phyloP scores from a whole-genome alignment of 192 early-diverging fungal species.

The Blastocladiella britannica region DNA sequence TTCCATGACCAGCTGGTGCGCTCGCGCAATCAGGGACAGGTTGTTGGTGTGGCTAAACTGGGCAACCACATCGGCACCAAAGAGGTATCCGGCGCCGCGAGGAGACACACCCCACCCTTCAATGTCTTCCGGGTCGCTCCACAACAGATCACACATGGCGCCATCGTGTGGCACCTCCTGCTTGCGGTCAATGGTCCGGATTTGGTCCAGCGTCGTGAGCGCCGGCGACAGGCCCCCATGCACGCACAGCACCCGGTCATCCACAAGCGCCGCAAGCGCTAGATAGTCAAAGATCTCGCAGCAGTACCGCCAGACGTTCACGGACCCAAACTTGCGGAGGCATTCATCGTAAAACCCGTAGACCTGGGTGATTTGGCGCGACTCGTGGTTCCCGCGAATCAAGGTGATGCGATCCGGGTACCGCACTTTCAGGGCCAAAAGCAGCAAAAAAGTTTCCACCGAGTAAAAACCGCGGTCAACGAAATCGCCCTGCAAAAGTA shows the following conservation, averaged over 20 bases:
- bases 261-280: slow-evolving; percentile 80
- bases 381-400: slow-evolving; percentile 85
- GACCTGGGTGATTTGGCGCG: slow-evolving; percentile 88
- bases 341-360: slow-evolving; percentile 98
- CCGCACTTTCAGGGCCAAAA: slow-evolving; percentile 79
- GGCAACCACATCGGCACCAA: slow-evolving; percentile 78
- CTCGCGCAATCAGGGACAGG: slow-evolving; percentile 75
- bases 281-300: slow-evolving; percentile 96
- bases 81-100: slow-evolving; percentile 92
- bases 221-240: slow-evolving; percentile 87
- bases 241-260: slow-evolving; percentile 83
- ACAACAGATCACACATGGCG: slow-evolving; percentile 90
- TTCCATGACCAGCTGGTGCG: slow-evolving; percentile 95
- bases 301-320: slow-evolving; percentile 92
- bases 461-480: slow-evolving; percentile 91
- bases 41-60: slow-evolving; percentile 64
- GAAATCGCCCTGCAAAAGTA: slow-evolving; percentile 49
- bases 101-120: slow-evolving; percentile 86
- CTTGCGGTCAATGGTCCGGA: slow-evolving; percentile 78
- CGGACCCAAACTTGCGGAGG: slow-evolving; percentile 84
- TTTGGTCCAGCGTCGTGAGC: slow-evolving; percentile 87
- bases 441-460: slow-evolving; percentile 90
- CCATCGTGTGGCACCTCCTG: slow-evolving; percentile 97
- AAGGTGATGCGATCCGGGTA: slow-evolving; percentile 85
- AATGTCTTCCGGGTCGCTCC: slow-evolving; percentile 91